Evolutionary conservation across 208 protist genomes (phyloP).

Genomic region (Acanthamoeba royreba): DNA sequence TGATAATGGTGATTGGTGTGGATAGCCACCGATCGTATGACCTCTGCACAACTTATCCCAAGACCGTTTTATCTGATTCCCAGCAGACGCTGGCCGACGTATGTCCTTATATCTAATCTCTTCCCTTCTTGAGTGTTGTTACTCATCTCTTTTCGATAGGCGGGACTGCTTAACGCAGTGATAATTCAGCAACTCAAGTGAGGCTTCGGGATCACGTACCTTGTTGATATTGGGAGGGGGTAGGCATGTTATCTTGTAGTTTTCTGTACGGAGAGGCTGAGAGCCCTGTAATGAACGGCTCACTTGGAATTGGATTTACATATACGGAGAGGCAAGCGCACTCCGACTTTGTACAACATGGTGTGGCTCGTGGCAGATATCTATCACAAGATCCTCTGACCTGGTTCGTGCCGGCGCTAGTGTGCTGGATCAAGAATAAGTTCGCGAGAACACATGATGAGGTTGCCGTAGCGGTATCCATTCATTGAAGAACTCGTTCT

Average conservation of each 20-base stretch:
- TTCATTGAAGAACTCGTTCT: not conserved
- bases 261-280: no score
- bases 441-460: no score
- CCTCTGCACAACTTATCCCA: not conserved
- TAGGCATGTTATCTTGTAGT: no score
- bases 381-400: no score
- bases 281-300: no score
- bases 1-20: not conserved
- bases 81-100: not conserved
- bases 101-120: not conserved
- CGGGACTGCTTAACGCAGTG: not conserved
- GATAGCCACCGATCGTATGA: not conserved
- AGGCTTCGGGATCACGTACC: not conserved
- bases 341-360: no score
- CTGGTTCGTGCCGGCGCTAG: no score
- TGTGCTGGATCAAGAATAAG: no score
- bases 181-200: constrained; percentile 18
- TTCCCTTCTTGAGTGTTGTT: not conserved
- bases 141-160: not conserved
- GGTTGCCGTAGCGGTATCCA: not conserved
- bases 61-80: not conserved
- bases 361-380: no score
- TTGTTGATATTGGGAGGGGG: no score
- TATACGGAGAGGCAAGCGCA: no score
- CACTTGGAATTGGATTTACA: no score